Evolutionary conservation across 768 basidiomycete species (phyloP), one percentile per base, ranked within the genome.

Genomic region (Russula lepida): DNA sequence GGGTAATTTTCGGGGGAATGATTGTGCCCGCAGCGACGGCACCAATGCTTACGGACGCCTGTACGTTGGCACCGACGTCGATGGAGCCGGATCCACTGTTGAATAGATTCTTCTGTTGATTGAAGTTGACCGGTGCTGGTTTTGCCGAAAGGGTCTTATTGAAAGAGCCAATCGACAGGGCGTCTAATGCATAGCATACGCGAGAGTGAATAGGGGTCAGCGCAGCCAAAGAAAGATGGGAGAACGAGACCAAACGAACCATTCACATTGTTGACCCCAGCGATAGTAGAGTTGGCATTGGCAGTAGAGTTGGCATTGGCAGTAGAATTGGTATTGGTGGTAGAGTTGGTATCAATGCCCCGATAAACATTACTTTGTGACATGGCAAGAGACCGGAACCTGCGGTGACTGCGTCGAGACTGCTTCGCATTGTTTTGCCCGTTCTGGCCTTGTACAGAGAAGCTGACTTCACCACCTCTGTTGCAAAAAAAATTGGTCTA

Each of bases 11-110:
- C 1, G 62, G 62, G 1, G 62, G 62, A 19, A 63, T 13, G 33
- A 63, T 6, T 23, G 59, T 56, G 23, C 62, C 62, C 2, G 62
- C 48, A 8, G 58, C 59, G 35, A 60, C 52, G 12, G 21, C 62
- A n/a, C 58, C 32, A 17, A 63, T 8, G 28, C 30, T 30, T 6
- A 64, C 51, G 2, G 27, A 2, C 6, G 8, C 11, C 2, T 54
- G 39, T 15, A 60, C 27, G 11, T 51, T 15, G 4, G 54, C 35
- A 4, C 46, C 28, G 15, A 60, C 41, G 44, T 64, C 50, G 37
- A 64, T 41, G 4, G 53, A 54, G 30, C 46, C 41, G 9, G 53
- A 55, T 4, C 32, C 62, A 11, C 21, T 21, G 5, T 21, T 28
- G 53, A 54, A 30, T 12, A 54, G 15, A 27, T 43, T 54, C 4